phyloP scores from a whole-genome alignment of 116 monocot genomes.

The Posidonia oceanica region DNA sequence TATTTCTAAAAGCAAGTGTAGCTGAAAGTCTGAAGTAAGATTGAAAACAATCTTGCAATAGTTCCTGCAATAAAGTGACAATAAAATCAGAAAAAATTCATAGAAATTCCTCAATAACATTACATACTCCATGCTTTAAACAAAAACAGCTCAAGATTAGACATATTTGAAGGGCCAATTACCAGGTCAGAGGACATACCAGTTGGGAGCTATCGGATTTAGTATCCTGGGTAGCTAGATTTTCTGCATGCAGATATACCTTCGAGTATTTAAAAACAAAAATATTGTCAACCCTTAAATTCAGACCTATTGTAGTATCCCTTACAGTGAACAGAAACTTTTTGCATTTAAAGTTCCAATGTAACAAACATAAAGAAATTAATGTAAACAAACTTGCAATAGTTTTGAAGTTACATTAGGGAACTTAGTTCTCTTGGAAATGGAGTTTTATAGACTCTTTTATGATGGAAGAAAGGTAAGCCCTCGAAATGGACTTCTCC shows the following conservation, averaged over 20 bases:
- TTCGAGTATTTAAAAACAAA: background rate
- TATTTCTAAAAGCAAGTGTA: conserved; percentile 13
- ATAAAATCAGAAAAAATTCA: background rate
- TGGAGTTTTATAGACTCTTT: too few relatives aligned
- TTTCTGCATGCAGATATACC: conserved; percentile 14
- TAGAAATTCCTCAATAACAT: background rate
- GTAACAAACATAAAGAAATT: too few relatives aligned
- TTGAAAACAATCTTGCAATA: conserved; percentile 4
- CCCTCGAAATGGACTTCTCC: too few relatives aligned
- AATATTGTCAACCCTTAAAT: background rate
- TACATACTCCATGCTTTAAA: background rate
- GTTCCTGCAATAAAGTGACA: conserved; percentile 10
- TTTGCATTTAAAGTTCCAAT: too few relatives aligned
- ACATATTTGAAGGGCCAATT: background rate
- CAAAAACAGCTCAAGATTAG: background rate
- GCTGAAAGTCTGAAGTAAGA: conserved; percentile 41
- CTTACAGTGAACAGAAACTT: too few relatives aligned
- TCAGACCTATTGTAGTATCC: too few relatives aligned
- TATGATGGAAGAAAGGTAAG: too few relatives aligned
- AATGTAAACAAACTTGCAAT: too few relatives aligned
- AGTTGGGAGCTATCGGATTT: conserved; percentile 1
- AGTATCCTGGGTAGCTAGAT: background rate
- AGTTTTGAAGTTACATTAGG: too few relatives aligned
- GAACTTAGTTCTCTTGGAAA: too few relatives aligned
- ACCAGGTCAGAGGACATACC: conserved; percentile 21